phyloP scores from a whole-genome alignment of 1,284 basidiomycete species.

The Melampsora americana region DNA sequence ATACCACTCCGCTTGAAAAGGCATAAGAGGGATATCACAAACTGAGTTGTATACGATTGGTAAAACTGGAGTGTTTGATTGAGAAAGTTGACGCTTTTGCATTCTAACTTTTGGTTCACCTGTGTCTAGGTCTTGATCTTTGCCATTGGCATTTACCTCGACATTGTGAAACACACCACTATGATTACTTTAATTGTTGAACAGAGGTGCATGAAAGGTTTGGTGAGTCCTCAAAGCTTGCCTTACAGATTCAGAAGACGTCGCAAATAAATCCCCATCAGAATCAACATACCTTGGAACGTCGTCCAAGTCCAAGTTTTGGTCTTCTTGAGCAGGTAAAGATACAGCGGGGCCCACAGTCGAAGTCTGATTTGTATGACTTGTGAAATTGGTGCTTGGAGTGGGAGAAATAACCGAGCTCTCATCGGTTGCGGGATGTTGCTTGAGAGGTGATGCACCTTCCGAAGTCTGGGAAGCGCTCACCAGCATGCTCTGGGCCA shows the following conservation, averaged over 20 bases:
- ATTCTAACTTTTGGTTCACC: not conserved
- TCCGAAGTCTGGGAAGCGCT: not conserved
- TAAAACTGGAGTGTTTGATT: not conserved
- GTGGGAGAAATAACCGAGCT: too few species aligned
- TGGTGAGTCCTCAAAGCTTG: not conserved
- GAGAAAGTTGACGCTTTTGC: not conserved
- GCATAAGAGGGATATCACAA: not conserved
- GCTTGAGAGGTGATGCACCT: not conserved
- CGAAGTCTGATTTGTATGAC: not conserved
- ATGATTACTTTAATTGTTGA: too few species aligned
- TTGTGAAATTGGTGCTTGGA: too few species aligned
- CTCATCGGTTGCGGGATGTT: too few species aligned
- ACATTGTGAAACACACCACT: not conserved
- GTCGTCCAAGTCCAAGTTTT: not conserved
- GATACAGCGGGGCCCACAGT: too few species aligned
- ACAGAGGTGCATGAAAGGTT: not conserved
- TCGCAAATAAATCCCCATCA: not conserved
- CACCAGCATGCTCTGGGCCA: not conserved
- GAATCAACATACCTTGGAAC: not conserved
- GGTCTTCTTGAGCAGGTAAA: not conserved
- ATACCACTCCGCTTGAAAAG: not conserved
- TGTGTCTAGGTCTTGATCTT: not conserved
- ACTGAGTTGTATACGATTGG: constrained; percentile 42
- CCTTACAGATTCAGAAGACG: not conserved
- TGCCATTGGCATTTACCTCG: not conserved